Evolutionary conservation across 139 green algal species (phyloP), one percentile per base, ranked within the genome.

Genomic region (Medakamo hakoo): DNA sequence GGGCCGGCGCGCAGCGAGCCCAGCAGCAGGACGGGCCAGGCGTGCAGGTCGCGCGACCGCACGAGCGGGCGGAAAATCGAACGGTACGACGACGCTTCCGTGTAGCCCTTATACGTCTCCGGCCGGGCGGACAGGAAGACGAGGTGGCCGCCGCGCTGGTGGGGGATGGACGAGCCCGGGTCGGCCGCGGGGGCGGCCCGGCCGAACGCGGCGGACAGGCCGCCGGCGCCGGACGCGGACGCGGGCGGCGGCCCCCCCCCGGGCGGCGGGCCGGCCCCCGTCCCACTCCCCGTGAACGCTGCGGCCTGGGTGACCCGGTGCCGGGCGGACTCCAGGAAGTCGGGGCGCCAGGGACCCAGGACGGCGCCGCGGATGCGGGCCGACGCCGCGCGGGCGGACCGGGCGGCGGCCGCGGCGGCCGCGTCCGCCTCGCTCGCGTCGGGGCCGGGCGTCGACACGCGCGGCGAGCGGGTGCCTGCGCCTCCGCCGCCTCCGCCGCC

Each of bases 41-140:
- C 76, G 69, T 71, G 63, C 58, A 85, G 66, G 23, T 78, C 60
- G 22, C 71, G 60, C 16, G 71, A 52, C 49, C 29, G 24, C 31
- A 85, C 65, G 58, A 78, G 66, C 1, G 79, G 78, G 31, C 68
- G 62, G 57, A 85, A 83, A 56, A 84, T 73, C n/a, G 68, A 68
- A n/a, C 55, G 40, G 40, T 79, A 78, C 20, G 59, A 62, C 55
- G 73, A 67, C 25, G 57, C 55, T 65, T 83, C 76, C 16, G 75
- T 80, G 49, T 71, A 32, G 59, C 73, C 69, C 57, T 80, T 76
- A 64, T 78, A 78, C 18, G 70, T 75, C 68, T 84, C 71, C 18
- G 79, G 79, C 22, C 79, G 69, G 0, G 79, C 79, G 18, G 77
- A 82, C 23, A 86, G 67, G 58, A 86, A 80, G 14, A 79, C 67